phyloP scores from a whole-genome alignment of 2,329 filamentous ascomycete species.

The Cercospora beticola region DNA sequence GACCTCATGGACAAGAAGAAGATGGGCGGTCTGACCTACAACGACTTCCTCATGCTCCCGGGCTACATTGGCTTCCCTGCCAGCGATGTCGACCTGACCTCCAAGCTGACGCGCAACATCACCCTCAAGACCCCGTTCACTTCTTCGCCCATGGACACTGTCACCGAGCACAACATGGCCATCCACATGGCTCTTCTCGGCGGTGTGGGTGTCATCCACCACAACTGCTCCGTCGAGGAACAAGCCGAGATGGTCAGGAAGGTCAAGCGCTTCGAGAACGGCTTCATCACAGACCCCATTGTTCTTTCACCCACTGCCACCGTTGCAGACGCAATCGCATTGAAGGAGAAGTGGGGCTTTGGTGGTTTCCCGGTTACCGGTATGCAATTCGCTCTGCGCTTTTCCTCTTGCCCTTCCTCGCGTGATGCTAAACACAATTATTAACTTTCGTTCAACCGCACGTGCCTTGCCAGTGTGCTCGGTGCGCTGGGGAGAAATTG shows the following conservation, averaged over 20 bases:
- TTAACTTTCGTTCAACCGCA: conserved; percentile 99
- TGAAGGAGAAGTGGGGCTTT: conserved; percentile 98
- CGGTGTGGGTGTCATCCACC: conserved; percentile 92
- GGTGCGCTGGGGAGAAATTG: conserved; percentile 38
- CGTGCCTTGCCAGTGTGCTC: conserved; percentile 54
- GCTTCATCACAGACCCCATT: conserved; percentile 94
- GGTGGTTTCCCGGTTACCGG: conserved; percentile 98
- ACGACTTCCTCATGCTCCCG: conserved; percentile 94
- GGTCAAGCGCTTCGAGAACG: conserved; percentile 99
- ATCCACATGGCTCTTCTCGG: conserved; percentile 93
- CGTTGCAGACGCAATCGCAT: conserved; percentile 81
- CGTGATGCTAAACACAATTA: conserved; percentile 73
- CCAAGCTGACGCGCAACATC: conserved; percentile 92
- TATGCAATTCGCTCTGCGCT: conserved; percentile 53
- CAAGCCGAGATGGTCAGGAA: conserved; percentile 99
- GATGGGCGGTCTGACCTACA: conserved; percentile 93
- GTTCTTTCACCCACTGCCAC: conserved; percentile 86
- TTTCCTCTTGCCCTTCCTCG: conserved; percentile 34
- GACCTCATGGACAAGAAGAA: conserved; percentile 87
- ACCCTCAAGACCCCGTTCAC: conserved; percentile 94
- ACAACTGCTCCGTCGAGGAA: conserved; percentile 97
- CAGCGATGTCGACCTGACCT: conserved; percentile 82
- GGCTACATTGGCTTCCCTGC: conserved; percentile 98
- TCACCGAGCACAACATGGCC: conserved; percentile 99
- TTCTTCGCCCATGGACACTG: conserved; percentile 98